Base-by-base conservation (phyloP, 1,284 basidiomycete species). In the Hymenochaete sp. region DNA sequence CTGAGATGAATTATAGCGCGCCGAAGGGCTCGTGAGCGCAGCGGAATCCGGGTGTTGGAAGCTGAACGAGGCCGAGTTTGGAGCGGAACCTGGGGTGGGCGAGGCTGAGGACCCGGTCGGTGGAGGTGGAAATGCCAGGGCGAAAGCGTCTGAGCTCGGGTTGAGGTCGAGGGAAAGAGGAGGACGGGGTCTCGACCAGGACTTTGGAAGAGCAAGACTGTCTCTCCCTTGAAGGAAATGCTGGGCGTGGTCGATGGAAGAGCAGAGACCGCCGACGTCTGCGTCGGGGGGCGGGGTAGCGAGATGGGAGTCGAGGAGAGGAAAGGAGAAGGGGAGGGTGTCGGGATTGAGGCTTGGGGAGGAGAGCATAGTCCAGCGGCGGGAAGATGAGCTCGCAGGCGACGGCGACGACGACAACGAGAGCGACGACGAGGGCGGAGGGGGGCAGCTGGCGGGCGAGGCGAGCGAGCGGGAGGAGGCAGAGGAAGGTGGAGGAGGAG, bases 241-340 rank as follows among this genome's bases (percentile, higher is more conserved):
- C 25, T 22, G 6, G 40, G 19, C 5, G 40, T 42, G 28, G 28
- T 31, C 10, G 28, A 31, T 14, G 28, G 28, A 14, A 31, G 28
- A 31, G 28, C 14, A 31, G 28, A 9, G 14, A 14, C 28, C 9
- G 28, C 28, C 9, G 13, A 5, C 32, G 32, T 6, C 32, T n/a
- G 14, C 26, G 43, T 49, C 48, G 32, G 48, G 48, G 25, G 48
- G 48, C 13, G 48, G 48, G 25, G 44, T 46, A 18, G 38, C 38
- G 36, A 40, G 38, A n/a, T 14, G 32, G 21, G 21, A 16, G 38
- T 13, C 19, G 16, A 9, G 38, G 16, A 22, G 38, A 25, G 11
- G 8, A 25, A 27, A 25, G 16, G 38, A 22, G 38, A 24, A 40
- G 26, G 25, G 25, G 22, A 40, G 21, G 38, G 26, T 8, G 32